These are phyloP conservation scores for Jimgerdemannia flammicorona DNA, from an alignment of 192 early-diverging fungal species.

Conservation along the genomic window DNA sequence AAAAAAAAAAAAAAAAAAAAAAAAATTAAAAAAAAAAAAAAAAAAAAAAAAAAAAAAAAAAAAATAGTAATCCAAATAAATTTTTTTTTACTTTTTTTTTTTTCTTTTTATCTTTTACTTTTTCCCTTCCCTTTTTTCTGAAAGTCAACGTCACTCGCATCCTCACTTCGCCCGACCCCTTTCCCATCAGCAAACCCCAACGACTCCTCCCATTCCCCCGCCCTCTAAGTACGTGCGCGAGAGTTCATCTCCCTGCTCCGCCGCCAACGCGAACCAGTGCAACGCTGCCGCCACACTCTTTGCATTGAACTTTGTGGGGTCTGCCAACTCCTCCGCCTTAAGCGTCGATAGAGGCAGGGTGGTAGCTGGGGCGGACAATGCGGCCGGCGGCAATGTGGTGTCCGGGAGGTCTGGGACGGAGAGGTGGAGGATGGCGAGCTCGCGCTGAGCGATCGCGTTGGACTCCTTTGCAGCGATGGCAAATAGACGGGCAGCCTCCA, in stretches of 20 bases:
- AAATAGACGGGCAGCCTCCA: constrained; percentile 35
- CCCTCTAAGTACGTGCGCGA: constrained; percentile 28
- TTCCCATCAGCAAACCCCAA: background rate
- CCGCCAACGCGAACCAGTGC: constrained; percentile 37
- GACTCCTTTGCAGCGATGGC: constrained; percentile 41
- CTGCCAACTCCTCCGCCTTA: constrained; percentile 1
- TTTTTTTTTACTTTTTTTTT: too few relatives aligned
- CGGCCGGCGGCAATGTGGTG: constrained; percentile 21
- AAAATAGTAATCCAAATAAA: too few relatives aligned
- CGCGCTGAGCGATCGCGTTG: constrained; percentile 31
- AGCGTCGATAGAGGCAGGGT: constrained; percentile 1
- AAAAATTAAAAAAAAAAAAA: too few relatives aligned
- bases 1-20: too few relatives aligned
- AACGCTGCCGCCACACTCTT: constrained; percentile 35
- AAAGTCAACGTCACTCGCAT: too few relatives aligned
- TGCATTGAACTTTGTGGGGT: constrained; percentile 34
- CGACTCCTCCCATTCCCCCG: background rate
- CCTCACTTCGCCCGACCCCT: background rate
- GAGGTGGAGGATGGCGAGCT: constrained; percentile 36
- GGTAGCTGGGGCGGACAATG: constrained; percentile 11
- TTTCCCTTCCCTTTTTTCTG: too few relatives aligned
- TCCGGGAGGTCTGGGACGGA: constrained; percentile 29
- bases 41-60: too few relatives aligned
- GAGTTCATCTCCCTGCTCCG: constrained; percentile 34
- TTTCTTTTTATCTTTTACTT: too few relatives aligned